Percentiles rank a stretch among this genome's conserved stretches.
phyloP scores from a whole-genome alignment of 2,329 filamentous ascomycete genomes.

The Hypoxylon sp. region DNA sequence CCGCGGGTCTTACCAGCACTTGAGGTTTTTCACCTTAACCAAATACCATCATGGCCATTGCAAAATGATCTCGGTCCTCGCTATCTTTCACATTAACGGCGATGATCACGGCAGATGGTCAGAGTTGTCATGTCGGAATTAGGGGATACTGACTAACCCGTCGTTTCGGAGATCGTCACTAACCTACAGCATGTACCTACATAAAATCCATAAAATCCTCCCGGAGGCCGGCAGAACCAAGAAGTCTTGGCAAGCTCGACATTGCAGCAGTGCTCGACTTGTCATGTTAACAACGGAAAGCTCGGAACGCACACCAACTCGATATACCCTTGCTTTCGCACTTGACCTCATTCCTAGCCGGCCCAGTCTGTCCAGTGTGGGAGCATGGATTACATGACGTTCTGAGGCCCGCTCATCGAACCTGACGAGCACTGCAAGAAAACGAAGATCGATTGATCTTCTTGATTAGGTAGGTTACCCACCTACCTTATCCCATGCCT shows the following conservation, averaged over 20 bases:
- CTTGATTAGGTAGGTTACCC: conserved; percentile 6
- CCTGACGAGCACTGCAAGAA: conserved; percentile 4
- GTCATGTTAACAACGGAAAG: conserved; percentile 36
- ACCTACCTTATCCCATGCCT: not conserved
- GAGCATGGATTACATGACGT: conserved; percentile 25
- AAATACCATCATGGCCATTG: not conserved
- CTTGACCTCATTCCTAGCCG: conserved; percentile 26
- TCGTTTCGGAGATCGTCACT: conserved; percentile 25
- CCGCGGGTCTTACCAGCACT: not conserved
- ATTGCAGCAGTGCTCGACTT: conserved; percentile 20
- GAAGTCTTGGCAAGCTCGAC: conserved; percentile 37
- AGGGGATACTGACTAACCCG: conserved; percentile 12
- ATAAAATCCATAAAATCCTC: conserved; percentile 21
- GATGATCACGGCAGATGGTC: not conserved
- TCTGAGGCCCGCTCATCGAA: conserved; percentile 3
- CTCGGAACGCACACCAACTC: conserved; percentile 33
- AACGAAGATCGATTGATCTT: conserved; percentile 12
- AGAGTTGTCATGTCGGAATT: conserved; percentile 11
- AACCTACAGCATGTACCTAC: conserved; percentile 18
- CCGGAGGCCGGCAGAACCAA: conserved; percentile 27
- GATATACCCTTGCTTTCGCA: conserved; percentile 33
- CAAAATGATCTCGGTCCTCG: not conserved
- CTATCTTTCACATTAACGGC: not conserved
- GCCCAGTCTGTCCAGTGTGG: conserved; percentile 11
- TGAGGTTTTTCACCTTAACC: not conserved